Conservation (phyloP, 176 grass and related monocot species). For the Avena atlantica region DNA sequence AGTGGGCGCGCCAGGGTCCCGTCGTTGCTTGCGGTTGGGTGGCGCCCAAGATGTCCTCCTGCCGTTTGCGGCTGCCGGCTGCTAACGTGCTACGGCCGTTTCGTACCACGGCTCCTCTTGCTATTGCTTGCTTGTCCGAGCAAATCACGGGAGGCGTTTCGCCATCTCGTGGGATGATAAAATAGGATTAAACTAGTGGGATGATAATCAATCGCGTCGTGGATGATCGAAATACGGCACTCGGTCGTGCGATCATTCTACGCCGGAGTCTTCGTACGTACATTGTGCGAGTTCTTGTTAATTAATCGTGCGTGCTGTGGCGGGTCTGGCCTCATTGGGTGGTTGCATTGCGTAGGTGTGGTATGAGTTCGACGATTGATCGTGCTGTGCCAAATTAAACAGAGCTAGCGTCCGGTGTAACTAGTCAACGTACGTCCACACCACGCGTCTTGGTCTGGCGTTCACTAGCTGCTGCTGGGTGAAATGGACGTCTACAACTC, state of each 20-base stretch:
- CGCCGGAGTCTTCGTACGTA: neutral
- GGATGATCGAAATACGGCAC: neutral
- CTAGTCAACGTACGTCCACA: neutral
- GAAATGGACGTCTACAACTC: no score
- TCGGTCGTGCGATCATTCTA: neutral
- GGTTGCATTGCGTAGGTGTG: neutral
- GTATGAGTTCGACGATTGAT: neutral
- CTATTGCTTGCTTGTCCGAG: constrained; percentile 22
- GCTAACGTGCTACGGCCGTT: constrained; percentile 23
- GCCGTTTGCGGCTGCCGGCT: neutral
- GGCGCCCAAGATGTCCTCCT: neutral
- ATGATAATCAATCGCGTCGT: neutral
- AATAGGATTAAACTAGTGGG: neutral
- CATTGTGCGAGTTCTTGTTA: neutral
- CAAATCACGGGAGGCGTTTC: constrained; percentile 1
- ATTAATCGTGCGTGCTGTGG: neutral
- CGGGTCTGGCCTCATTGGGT: neutral
- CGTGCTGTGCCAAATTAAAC: neutral
- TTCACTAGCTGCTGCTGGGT: neutral
- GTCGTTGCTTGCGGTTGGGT: neutral
- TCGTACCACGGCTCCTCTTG: neutral
- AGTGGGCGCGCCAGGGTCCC: constrained; percentile 2
- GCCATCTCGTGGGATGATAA: neutral
- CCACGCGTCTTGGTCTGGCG: neutral
- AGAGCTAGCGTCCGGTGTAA: no score